Percentiles rank a stretch among this genome's conserved stretches.
phyloP scores from a whole-genome alignment of 1,284 basidiomycete species.

The Leccinum huronense region DNA sequence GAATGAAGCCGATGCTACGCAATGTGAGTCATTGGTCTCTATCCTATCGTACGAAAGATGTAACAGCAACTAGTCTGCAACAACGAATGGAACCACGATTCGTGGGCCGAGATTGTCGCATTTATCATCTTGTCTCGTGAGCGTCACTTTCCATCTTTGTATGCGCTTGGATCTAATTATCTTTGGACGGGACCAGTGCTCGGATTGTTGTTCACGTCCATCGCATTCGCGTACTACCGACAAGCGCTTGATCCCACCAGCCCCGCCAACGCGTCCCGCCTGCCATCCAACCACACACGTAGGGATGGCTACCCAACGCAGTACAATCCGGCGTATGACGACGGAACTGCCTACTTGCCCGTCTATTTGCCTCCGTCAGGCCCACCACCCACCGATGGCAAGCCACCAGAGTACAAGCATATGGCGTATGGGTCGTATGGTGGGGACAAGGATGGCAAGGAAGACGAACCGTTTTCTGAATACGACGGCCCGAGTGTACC shows the following conservation, averaged over 20 bases:
- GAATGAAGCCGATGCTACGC: slow-evolving; percentile 13
- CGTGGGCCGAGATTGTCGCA: slow-evolving; percentile 30
- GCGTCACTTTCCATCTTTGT: slow-evolving; percentile 17
- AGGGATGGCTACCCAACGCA: slow-evolving; percentile 34
- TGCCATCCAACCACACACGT: slow-evolving; percentile 32
- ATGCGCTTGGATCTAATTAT: neutral
- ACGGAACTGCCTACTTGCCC: slow-evolving; percentile 24
- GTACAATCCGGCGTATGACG: slow-evolving; percentile 43
- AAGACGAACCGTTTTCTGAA: slow-evolving; percentile 33
- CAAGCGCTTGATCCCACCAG: slow-evolving; percentile 65
- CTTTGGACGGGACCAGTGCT: slow-evolving; percentile 38
- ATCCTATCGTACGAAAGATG: slow-evolving; percentile 2
- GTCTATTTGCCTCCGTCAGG: slow-evolving; percentile 33
- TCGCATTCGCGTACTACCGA: slow-evolving; percentile 67
- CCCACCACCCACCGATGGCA: slow-evolving; percentile 25
- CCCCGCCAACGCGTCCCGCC: slow-evolving; percentile 37
- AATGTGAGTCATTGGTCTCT: slow-evolving; percentile 21
- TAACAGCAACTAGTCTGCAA: slow-evolving; percentile 37
- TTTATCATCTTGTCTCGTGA: slow-evolving; percentile 24
- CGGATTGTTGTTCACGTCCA: slow-evolving; percentile 54
- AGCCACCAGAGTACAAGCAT: slow-evolving; percentile 34
- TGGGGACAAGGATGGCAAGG: slow-evolving; percentile 28
- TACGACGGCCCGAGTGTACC: slow-evolving; percentile 33
- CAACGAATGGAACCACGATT: slow-evolving; percentile 33
- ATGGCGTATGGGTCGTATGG: slow-evolving; percentile 15